phyloP scores from a whole-genome alignment of 495 filamentous ascomycete genomes.

The Lepraria neglecta region DNA sequence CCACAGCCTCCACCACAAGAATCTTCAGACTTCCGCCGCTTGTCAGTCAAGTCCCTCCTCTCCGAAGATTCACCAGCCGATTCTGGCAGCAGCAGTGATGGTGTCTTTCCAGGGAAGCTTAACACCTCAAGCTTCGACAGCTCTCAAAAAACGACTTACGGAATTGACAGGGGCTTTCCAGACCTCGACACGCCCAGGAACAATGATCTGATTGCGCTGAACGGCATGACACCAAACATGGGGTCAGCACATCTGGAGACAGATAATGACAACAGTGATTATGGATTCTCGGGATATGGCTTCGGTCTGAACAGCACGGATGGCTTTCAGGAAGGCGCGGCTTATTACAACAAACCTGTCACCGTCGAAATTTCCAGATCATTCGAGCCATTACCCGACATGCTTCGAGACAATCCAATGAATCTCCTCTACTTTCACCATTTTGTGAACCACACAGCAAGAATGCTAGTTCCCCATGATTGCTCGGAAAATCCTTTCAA shows the following conservation, averaged over 20 bases:
- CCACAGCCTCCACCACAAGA: constrained; percentile 22
- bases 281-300: constrained; percentile 36
- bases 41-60: constrained; percentile 41
- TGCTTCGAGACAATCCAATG: constrained; percentile 67
- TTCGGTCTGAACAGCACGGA: constrained; percentile 44
- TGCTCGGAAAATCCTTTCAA: constrained; percentile 69
- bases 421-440: constrained; percentile 73
- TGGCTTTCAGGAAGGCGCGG: constrained; percentile 46
- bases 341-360: constrained; percentile 66
- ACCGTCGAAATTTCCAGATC: constrained; percentile 60
- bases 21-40: constrained; percentile 32
- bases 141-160: constrained; percentile 42
- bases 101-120: constrained; percentile 15
- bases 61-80: constrained; percentile 30
- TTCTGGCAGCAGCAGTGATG: constrained; percentile 14
- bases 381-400: constrained; percentile 59
- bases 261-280: constrained; percentile 17
- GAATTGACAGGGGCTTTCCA: constrained; percentile 60
- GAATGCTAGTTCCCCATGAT: constrained; percentile 69
- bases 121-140: constrained; percentile 11
- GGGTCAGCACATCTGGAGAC: constrained; percentile 27
- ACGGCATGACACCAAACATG: constrained; percentile 23
- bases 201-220: constrained; percentile 48
- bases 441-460: constrained; percentile 73
- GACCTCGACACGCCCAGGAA: constrained; percentile 65